These are phyloP conservation scores for Pleurotus eryngii DNA, from an alignment of 768 basidiomycete species.

Conservation along the genomic window DNA sequence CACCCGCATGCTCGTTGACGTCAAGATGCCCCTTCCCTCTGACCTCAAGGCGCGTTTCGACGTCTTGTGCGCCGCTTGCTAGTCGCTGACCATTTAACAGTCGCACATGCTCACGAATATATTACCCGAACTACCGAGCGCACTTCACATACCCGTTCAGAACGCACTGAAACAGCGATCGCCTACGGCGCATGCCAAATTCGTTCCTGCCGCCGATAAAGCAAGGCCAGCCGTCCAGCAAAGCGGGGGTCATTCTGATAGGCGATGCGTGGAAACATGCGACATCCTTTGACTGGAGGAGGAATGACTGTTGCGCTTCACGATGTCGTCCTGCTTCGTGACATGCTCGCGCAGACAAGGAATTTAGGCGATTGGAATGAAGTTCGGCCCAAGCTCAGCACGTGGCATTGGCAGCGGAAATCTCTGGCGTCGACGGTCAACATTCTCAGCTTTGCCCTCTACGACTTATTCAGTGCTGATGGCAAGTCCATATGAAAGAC, in stretches of 20 bases:
- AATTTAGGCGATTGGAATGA: conserved; percentile 48
- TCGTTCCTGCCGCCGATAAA: conserved; percentile 82
- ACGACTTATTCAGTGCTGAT: conserved; percentile 92
- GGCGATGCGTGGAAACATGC: conserved; percentile 99
- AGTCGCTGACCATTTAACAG: conserved; percentile 28
- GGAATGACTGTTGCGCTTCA: conserved; percentile 96
- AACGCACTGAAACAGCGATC: conserved; percentile 72
- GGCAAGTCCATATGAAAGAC: conserved; percentile 45
- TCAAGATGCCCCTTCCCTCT: conserved; percentile 78
- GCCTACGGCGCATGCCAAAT: conserved; percentile 92
- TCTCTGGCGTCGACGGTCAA: conserved; percentile 83
- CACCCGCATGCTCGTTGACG: conserved; percentile 91
- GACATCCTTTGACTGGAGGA: conserved; percentile 95
- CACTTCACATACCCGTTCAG: conserved; percentile 63
- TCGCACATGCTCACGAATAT: conserved; percentile 68
- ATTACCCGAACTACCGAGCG: conserved; percentile 75
- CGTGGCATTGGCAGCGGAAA: conserved; percentile 89
- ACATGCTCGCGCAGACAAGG: conserved; percentile 49
- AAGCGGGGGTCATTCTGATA: conserved; percentile 75
- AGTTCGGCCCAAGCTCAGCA: conserved; percentile 49
- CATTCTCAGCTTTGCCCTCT: conserved; percentile 88
- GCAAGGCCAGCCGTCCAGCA: conserved; percentile 51
- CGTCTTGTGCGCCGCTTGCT: background rate
- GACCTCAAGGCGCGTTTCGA: conserved; percentile 65
- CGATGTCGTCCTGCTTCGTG: conserved; percentile 75